phyloP scores from a whole-genome alignment of 2,329 filamentous ascomycete genomes.

The Cercospora brassicicola region DNA sequence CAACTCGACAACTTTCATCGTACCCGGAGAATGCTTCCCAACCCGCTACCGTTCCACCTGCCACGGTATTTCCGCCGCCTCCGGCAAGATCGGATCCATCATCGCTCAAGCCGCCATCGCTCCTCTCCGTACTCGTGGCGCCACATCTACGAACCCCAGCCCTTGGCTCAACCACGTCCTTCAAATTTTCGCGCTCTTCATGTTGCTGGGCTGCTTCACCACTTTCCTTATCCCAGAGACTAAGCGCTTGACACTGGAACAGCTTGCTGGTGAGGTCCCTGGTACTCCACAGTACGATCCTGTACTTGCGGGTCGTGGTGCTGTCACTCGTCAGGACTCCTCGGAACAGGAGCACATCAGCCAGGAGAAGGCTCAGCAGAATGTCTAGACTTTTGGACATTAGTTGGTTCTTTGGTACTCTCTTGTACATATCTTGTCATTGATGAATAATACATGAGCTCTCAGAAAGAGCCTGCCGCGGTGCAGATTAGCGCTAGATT shows the following conservation, averaged over 20 bases:
- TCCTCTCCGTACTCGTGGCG: conserved; percentile 56
- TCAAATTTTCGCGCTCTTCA: conserved; percentile 77
- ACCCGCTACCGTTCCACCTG: conserved; percentile 51
- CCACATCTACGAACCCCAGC: conserved; percentile 51
- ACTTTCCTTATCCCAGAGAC: conserved; percentile 71
- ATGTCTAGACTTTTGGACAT: conserved; percentile 13
- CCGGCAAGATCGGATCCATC: conserved; percentile 53
- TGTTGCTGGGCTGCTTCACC: conserved; percentile 69
- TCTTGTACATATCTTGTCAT: neutral
- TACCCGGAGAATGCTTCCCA: conserved; percentile 54
- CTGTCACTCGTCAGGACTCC: conserved; percentile 13
- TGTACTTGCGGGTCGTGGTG: conserved; percentile 25
- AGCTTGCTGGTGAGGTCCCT: conserved; percentile 66
- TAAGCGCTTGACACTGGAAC: conserved; percentile 67
- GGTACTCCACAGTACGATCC: conserved; percentile 55
- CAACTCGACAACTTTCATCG: conserved; percentile 55
- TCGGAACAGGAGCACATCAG: conserved; percentile 20
- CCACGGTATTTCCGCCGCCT: conserved; percentile 52
- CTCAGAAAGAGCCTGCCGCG: neutral
- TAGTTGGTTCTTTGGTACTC: neutral
- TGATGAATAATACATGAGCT: neutral
- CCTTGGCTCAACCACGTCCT: conserved; percentile 74
- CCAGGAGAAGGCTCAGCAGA: conserved; percentile 21
- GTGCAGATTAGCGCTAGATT: neutral
- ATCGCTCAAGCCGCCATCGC: conserved; percentile 53